These are phyloP conservation scores for Physcomitrellopsis africana DNA, from an alignment of 225 moss, liverwort and hornwort species.

Conservation along the genomic window DNA sequence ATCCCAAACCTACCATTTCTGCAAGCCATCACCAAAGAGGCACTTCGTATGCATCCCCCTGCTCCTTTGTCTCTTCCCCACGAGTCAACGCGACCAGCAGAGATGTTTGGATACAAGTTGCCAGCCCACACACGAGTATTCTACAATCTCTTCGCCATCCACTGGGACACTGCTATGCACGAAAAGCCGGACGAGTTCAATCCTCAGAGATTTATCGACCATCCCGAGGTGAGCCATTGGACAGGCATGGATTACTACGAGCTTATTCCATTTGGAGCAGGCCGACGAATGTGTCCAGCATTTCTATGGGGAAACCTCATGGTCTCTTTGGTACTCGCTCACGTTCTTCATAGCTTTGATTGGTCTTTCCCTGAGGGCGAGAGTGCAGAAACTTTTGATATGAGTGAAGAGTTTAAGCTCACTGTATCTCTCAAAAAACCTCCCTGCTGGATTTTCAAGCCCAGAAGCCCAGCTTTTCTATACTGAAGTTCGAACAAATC, in stretches of 20 bases:
- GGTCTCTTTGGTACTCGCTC: constrained; percentile 32
- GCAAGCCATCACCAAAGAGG: constrained; percentile 61
- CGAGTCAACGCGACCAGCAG: constrained; percentile 32
- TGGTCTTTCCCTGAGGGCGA: constrained; percentile 13
- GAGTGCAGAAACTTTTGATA: background rate
- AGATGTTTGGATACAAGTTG: constrained; percentile 55
- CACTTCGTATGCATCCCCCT: constrained; percentile 61
- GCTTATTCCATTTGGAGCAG: constrained; percentile 38
- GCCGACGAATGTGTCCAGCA: constrained; percentile 43
- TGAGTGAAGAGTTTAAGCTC: constrained; percentile 18
- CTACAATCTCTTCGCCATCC: constrained; percentile 51
- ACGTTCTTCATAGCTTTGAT: constrained; percentile 35
- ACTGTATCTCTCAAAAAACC: constrained; percentile 22
- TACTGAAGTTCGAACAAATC: background rate
- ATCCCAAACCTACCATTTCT: constrained; percentile 51
- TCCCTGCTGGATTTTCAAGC: constrained; percentile 1
- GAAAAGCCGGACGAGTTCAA: constrained; percentile 43
- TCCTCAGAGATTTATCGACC: constrained; percentile 54
- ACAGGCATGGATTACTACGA: constrained; percentile 26
- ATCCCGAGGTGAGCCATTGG: constrained; percentile 27
- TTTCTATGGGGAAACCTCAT: constrained; percentile 35
- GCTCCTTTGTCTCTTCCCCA: constrained; percentile 59
- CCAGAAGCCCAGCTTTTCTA: background rate
- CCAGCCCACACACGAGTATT: constrained; percentile 50
- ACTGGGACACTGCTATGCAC: constrained; percentile 47